Evolutionary conservation across 2,329 filamentous ascomycete genomes (phyloP), one percentile per base, ranked within the genome.

Genomic region (Thelonectria discophora): DNA sequence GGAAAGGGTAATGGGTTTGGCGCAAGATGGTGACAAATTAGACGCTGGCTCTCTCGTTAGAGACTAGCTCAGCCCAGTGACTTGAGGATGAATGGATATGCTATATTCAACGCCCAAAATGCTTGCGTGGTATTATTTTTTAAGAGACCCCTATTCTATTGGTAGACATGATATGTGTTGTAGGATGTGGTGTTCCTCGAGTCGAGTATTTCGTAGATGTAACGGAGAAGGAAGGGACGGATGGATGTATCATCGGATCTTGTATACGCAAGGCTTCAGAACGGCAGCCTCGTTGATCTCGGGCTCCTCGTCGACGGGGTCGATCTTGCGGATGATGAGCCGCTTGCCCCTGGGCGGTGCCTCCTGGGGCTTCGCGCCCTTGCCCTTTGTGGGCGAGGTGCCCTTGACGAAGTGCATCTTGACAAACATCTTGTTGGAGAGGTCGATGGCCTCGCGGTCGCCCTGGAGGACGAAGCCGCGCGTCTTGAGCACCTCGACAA

Each of bases 361-460:
- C 17, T 88, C 90, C 70, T 87, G 65, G 13, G 77, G 74, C 55
- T 79, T 82, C 13, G 82, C 86, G 66, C 90, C 87, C 80, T 97
- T 96, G 21, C 93, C 93, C 74, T 88, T 90, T 2, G 84, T 84
- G 0, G 94, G 90, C 46, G 87, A 81, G 18, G 87, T 88, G n/a
- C 85, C 88, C 81, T 98, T 99, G 71, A 94, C 82, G 77, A 99
- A 99, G 70, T 90, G 88, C 93, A 99, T 94, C 80, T 90, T 92
- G 69, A 98, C 94, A 81, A 99, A 99, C 95, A 99, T 99, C 80
- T 91, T 96, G 80, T 99, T 99, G 58, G 85, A 86, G 72, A 96
- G 80, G 79, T 99, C 93, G 10, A 97, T 84, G 0, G 89, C 86
- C 48, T 77, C 77, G 65, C 81, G 84, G 69, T 85, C 86, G 9